Evolutionary conservation across 2,329 filamentous ascomycete species (phyloP).

Genomic region (Davidsoniella neocaledoniae): DNA sequence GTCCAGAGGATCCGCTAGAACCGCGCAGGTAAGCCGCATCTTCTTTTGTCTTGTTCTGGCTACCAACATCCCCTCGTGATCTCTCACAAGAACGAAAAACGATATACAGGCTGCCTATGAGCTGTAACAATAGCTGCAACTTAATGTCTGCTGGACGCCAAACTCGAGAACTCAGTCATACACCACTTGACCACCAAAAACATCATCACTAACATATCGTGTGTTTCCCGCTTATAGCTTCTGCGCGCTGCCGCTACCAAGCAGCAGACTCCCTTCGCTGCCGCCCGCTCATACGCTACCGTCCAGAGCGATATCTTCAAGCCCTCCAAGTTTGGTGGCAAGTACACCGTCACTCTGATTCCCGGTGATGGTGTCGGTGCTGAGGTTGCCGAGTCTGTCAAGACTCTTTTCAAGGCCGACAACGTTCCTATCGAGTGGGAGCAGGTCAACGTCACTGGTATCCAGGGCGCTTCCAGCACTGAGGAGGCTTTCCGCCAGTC

Average conservation of each 20-base stretch:
- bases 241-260: slow-evolving; percentile 33
- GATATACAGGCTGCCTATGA: not conserved
- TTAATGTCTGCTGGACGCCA: not conserved
- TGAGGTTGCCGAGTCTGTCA: slow-evolving; percentile 94
- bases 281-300: slow-evolving; percentile 52
- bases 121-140: not conserved
- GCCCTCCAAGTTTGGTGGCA: slow-evolving; percentile 95
- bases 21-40: slow-evolving; percentile 36
- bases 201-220: slow-evolving; percentile 16
- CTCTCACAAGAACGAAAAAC: not conserved
- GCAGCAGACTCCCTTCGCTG: slow-evolving; percentile 22
- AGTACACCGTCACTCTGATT: slow-evolving; percentile 97
- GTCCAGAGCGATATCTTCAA: slow-evolving; percentile 95
- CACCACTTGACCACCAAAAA: not conserved
- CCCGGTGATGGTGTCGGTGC: slow-evolving; percentile 97
- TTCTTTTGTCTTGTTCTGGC: not conserved
- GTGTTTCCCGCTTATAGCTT: slow-evolving; percentile 23
- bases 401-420: slow-evolving; percentile 99
- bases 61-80: not conserved
- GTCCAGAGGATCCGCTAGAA: slow-evolving; percentile 38
- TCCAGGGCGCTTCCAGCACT: slow-evolving; percentile 61
- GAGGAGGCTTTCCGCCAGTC: slow-evolving; percentile 94
- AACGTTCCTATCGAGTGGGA: slow-evolving; percentile 98
- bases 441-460: slow-evolving; percentile 86
- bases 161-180: not conserved